Evolutionary conservation across 2,329 filamentous ascomycete genomes (phyloP), one percentile per base, ranked within the genome.

Genomic region (Fusarium poae): DNA sequence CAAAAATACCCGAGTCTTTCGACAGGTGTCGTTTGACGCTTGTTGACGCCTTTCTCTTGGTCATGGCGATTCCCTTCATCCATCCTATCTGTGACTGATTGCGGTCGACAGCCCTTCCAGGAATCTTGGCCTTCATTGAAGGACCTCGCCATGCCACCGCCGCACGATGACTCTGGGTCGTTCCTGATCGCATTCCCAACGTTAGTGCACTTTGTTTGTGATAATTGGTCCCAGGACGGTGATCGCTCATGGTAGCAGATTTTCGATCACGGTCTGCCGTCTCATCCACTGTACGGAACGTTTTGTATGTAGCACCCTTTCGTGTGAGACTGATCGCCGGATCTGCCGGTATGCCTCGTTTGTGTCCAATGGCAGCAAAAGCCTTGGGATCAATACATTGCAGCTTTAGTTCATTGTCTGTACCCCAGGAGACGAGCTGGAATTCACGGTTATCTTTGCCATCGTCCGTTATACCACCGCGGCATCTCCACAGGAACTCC

Each of bases 361-460:
- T 83, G 76, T 92, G 92, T 5, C 92, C 93, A 18, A 97, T 90
- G 3, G 86, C 83, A 60, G 87, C 83, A 1, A 96, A 82, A 30
- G 89, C 82, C 27, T 88, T 82, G 1, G 88, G 81, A 40, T 92
- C 86, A 21, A 94, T 86, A 48, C 89, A 89, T 75, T 97, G 92
- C 29, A 97, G 83, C 49, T 92, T 90, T 30, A 97, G 83, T 74
- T 94, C 88, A 70, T 91, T 92, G 77, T 97, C 95, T 49, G 92
- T 90, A 27, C 94, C 94, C 94, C 94, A 97, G 0, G 94, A 94
- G 1, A 97, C 92, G 20, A 97, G 84, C 77, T 97, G 94, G 68
- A 97, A 97, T 53, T 97, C 94, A 72, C 95, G 88, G 65, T 94
- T 84, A 73, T 97, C 94, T 45, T 91, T 80, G n/a, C 87, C 86